Percentiles rank a stretch among this genome's conserved stretches.
Evolutionary conservation across 805 yeast genomes (phyloP).

Genomic region (Starmerella geochares): DNA sequence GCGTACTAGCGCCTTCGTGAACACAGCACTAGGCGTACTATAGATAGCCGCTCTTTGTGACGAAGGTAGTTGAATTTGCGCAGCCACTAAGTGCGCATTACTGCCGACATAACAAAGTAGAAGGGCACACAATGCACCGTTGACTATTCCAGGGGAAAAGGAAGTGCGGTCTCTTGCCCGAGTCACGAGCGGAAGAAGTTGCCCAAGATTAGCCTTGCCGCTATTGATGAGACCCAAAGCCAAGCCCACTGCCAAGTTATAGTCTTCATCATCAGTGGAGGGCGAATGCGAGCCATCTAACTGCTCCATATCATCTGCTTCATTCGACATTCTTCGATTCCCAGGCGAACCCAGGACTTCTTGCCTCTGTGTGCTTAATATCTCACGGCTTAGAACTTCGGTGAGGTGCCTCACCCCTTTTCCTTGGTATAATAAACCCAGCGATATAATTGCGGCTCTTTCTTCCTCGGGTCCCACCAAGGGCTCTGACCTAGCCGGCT

Average conservation of each 20-base stretch:
- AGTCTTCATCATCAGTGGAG: slow-evolving; percentile 44
- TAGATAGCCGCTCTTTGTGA: slow-evolving; percentile 53
- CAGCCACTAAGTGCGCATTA: slow-evolving; percentile 48
- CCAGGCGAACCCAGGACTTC: too few relatives aligned
- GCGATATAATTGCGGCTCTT: slow-evolving; percentile 82
- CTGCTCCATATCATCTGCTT: background rate
- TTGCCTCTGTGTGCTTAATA: slow-evolving; percentile 27
- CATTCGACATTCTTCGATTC: too few relatives aligned
- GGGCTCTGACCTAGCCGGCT: slow-evolving; percentile 56
- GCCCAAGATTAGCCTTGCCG: slow-evolving; percentile 52
- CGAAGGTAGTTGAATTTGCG: slow-evolving; percentile 50
- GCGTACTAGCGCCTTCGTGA: slow-evolving; percentile 53
- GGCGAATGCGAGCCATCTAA: slow-evolving; percentile 21
- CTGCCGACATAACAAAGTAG: slow-evolving; percentile 65
- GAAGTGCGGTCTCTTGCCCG: slow-evolving; percentile 9
- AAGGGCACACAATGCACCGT: slow-evolving; percentile 68
- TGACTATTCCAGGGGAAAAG: slow-evolving; percentile 2
- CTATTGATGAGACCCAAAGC: slow-evolving; percentile 70
- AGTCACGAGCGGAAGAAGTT: slow-evolving; percentile 44
- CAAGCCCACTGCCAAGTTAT: slow-evolving; percentile 46
- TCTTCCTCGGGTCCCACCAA: slow-evolving; percentile 77
- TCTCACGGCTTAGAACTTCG: slow-evolving; percentile 61
- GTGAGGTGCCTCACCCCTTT: slow-evolving; percentile 81
- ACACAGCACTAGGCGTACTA: slow-evolving; percentile 65
- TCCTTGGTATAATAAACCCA: slow-evolving; percentile 71